These are phyloP conservation scores for Pyrenophora seminiperda DNA, from an alignment of 2,329 filamentous ascomycete species.

Conservation along the genomic window DNA sequence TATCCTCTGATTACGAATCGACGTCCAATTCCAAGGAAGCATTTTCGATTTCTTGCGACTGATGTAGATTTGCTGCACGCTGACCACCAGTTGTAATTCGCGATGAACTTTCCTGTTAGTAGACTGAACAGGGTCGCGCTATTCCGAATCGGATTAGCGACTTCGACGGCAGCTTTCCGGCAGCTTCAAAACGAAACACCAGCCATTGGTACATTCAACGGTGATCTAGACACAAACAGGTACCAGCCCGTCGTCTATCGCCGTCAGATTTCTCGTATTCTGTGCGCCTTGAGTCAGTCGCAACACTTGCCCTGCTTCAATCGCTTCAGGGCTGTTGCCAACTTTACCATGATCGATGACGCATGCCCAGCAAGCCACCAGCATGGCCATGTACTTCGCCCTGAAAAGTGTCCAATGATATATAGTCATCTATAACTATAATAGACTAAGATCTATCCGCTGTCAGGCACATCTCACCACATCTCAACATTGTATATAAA, in stretches of 20 bases:
- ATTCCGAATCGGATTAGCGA: neutral
- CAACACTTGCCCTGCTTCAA: conserved; percentile 14
- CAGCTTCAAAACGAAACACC: neutral
- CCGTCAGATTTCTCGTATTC: too few relatives aligned
- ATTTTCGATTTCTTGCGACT: too few relatives aligned
- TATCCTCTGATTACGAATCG: neutral
- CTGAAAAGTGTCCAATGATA: conserved; percentile 18
- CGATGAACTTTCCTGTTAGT: neutral
- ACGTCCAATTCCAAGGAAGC: too few relatives aligned
- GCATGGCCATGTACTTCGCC: conserved; percentile 30
- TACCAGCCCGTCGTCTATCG: neutral
- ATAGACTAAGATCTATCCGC: conserved; percentile 8
- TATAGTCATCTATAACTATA: conserved; percentile 11
- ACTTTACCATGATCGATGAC: conserved; percentile 38
- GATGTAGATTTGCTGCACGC: too few relatives aligned
- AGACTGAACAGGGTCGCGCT: neutral
- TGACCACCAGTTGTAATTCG: too few relatives aligned
- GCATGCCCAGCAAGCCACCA: conserved; percentile 32
- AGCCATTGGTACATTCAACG: neutral
- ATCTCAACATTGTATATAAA: neutral
- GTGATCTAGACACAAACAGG: neutral
- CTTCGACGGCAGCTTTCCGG: neutral
- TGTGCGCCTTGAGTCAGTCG: conserved; percentile 11
- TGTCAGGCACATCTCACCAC: neutral
- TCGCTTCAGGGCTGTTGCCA: conserved; percentile 24